Base-by-base conservation (phyloP, 2,329 filamentous ascomycete species). In the Arthrocladium fulminans region DNA sequence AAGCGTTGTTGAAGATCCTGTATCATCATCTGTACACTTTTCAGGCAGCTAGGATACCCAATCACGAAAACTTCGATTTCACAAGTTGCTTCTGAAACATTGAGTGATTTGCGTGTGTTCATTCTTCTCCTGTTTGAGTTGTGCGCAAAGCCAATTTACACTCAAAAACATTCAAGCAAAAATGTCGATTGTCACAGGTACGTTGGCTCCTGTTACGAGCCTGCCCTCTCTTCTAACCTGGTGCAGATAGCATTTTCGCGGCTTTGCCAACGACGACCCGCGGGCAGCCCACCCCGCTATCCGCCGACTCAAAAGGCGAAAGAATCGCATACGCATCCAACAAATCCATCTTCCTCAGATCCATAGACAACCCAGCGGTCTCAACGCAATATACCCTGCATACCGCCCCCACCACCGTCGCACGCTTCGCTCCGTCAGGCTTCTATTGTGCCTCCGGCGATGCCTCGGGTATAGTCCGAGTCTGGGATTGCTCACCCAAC, bases 401-500 rank as follows among this genome's bases (percentile, higher is more conserved):
- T 72, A 95, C 87, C 40, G 77, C 86, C 39, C 77, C 83, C 54
- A 95, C 92, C 1, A 95, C 88, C 2, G 87, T 97, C 54, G 92
- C 92, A 39, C 86, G 88, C 48, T 97, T 98, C 73, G 80, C 90
- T 2, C 92, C 92, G 4, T 94, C 86, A 40, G 89, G 90, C 53
- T 97, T 88, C 75, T 97, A 95, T 65, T 78, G 97, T 52, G 92
- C 92, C 32, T 94, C 86, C 57, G 92, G 90, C 59, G 92, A 98
- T 70, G 79, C 81, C 10, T 81, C 84, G 1, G 92, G 92, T 44
- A 76, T 80, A 38, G 88, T 98, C 35, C 81, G 86, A 55, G 86
- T 98, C 3, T 98, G 92, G 92, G 90, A 97, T 65, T 79, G 76
- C 55, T 81, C 86, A 10, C 83, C 90, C 48, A 86, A 88, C 58